Base-by-base conservation (phyloP, 768 basidiomycete genomes). In the Auricularia cornea region DNA sequence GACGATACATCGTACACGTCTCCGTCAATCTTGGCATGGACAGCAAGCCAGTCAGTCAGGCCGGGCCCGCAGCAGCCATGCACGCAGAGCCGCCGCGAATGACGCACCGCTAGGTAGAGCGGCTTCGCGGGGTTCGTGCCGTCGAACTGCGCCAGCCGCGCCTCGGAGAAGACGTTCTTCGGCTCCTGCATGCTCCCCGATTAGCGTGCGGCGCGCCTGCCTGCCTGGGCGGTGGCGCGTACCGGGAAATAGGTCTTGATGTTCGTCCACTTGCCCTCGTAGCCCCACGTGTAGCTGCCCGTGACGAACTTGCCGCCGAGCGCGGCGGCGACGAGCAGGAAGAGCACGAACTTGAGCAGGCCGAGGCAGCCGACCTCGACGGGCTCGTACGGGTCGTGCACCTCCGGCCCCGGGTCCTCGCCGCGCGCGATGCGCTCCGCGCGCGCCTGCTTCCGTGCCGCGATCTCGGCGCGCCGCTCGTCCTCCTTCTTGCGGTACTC, bases 1-100 rank as follows among this genome's bases (percentile, higher is more conserved):
- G 82, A 81, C n/a, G 87, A 84, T 60, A 98, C 95, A 70, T 98
- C 95, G 75, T 87, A 98, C 8, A 98, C 92, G 60, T 90, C 89
- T 14, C 91, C 90, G 71, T 94, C 92, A 72, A 98, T 89, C 92
- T 93, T 44, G 62, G 40, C 29, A 38, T n/a, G 63, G 57, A 60
- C 44, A 69, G 59, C 59, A 20, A 60, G 28, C 44, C 32, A 44
- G 14, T n/a, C 33, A 52, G 35, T 29, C 33, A 67, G 62, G 64
- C 44, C 48, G 44, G 67, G 40, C 26, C 26, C 35, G 40, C 30
- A n/a, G n/a, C n/a, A n/a, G n/a, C n/a, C n/a, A n/a, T n/a, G n/a
- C n/a, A n/a, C n/a, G n/a, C n/a, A 60, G 63, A 16, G 65, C 51
- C 10, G 8, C 35, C 10, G 35, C 8, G 35, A 38, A 38, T 8